Conservation (phyloP, 805 yeast species). For the Wickerhamiella sorbophila region DNA sequence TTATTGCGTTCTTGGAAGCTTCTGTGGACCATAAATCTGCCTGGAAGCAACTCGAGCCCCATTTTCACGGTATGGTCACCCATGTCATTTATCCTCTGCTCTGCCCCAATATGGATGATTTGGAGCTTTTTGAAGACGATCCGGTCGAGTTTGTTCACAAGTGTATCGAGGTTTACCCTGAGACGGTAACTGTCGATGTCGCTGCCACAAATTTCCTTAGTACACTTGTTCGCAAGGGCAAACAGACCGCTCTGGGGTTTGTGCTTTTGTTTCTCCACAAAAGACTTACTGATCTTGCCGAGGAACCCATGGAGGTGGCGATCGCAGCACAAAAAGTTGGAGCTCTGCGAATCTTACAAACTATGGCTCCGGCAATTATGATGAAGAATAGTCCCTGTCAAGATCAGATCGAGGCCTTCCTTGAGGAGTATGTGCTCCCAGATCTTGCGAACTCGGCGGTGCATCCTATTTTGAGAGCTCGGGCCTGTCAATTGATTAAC, state of each 20-base stretch:
- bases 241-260: conserved; percentile 15
- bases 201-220: conserved; percentile 66
- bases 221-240: conserved; percentile 56
- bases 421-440: conserved; percentile 54
- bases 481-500: conserved; percentile 34
- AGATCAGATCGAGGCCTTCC: conserved; percentile 53
- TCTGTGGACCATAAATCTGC: conserved; percentile 44
- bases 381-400: conserved; percentile 41
- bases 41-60: conserved; percentile 52
- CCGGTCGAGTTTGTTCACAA: conserved; percentile 79
- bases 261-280: conserved; percentile 14
- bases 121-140: conserved; percentile 69
- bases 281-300: conserved; percentile 10
- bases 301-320: conserved; percentile 25
- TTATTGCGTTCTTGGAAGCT: conserved; percentile 49
- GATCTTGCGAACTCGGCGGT: conserved; percentile 40
- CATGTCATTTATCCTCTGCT: conserved; percentile 66
- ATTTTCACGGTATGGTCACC: conserved; percentile 46
- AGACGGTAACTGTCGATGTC: conserved; percentile 51
- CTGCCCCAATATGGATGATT: conserved; percentile 49
- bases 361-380: conserved; percentile 43
- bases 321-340: conserved; percentile 28
- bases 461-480: conserved; percentile 54
- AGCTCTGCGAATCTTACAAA: conserved; percentile 61
- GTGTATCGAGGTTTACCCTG: conserved; percentile 48